Conservation (phyloP, 306 rosid species). For the Trichosanthes cucumerina region DNA sequence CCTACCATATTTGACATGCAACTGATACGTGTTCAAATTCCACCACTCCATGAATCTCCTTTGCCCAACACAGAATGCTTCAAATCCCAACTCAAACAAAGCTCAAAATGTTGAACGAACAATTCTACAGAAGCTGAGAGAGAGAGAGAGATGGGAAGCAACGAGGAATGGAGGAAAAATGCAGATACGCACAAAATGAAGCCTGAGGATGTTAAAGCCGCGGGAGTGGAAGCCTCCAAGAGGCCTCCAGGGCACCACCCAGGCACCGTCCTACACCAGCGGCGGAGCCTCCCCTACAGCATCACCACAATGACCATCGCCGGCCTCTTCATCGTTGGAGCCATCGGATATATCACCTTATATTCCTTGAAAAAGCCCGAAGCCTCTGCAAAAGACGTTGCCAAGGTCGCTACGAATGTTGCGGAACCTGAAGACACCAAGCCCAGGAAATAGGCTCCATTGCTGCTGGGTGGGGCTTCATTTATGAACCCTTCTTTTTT, state of each 20-base stretch:
- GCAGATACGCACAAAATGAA: slow-evolving; percentile 60
- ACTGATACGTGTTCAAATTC: neutral
- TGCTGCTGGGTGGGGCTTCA: neutral
- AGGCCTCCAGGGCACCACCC: slow-evolving; percentile 50
- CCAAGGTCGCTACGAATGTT: slow-evolving; percentile 40
- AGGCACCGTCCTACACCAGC: slow-evolving; percentile 55
- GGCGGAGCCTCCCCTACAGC: slow-evolving; percentile 39
- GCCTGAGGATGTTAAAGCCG: slow-evolving; percentile 39
- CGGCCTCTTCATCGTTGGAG: slow-evolving; percentile 32
- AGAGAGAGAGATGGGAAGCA: slow-evolving; percentile 20
- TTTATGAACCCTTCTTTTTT: neutral
- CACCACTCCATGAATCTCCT: neutral
- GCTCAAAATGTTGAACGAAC: neutral
- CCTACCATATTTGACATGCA: neutral
- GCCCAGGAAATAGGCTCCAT: slow-evolving; percentile 27
- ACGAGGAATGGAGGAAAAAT: slow-evolving; percentile 41
- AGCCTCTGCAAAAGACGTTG: slow-evolving; percentile 55
- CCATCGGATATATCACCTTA: slow-evolving; percentile 38
- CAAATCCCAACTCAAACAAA: neutral
- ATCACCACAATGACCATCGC: slow-evolving; percentile 21
- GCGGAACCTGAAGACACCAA: slow-evolving; percentile 39
- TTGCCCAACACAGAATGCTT: neutral
- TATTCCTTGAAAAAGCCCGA: slow-evolving; percentile 53
- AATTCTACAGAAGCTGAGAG: neutral
- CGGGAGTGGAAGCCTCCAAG: slow-evolving; percentile 54